These are phyloP conservation scores for Mortierella sp. DNA, from an alignment of 371 early-diverging fungal species.

Conservation along the genomic window DNA sequence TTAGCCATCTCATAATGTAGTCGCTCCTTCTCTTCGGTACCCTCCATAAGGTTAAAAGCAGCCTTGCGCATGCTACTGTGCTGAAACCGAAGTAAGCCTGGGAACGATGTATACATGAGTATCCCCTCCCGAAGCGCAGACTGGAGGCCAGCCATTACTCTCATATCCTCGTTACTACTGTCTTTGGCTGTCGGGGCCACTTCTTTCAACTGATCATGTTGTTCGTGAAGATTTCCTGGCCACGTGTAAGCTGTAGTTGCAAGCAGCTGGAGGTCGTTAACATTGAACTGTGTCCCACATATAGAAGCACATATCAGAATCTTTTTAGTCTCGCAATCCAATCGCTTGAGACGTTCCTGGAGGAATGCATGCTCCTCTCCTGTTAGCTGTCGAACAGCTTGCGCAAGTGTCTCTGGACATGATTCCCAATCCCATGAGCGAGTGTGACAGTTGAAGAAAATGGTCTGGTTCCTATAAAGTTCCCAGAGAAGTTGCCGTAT, in stretches of 20 bases:
- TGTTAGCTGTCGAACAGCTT: conserved; percentile 32
- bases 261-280: conserved; percentile 38
- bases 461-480: conserved; percentile 24
- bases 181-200: neutral
- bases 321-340: conserved; percentile 39
- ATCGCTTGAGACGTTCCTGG: conserved; percentile 19
- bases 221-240: neutral
- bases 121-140: conserved; percentile 43
- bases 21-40: conserved; percentile 22
- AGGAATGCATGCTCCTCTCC: conserved; percentile 27
- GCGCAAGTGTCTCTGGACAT: conserved; percentile 20
- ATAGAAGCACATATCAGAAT: conserved; percentile 46
- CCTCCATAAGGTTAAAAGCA: conserved; percentile 24
- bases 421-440: conserved; percentile 44
- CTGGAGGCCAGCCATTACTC: conserved; percentile 46
- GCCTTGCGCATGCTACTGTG: conserved; percentile 45
- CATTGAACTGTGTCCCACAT: conserved; percentile 34
- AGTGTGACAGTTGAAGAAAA: neutral
- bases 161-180: conserved; percentile 19
- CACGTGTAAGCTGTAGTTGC: conserved; percentile 17
- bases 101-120: conserved; percentile 33
- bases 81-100: conserved; percentile 33
- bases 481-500: conserved; percentile 47
- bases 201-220: neutral
- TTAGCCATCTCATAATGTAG: conserved; percentile 41